Evolutionary conservation across 352 stramenopile genomes (phyloP).

Genomic region (Lagenidium giganteum): DNA sequence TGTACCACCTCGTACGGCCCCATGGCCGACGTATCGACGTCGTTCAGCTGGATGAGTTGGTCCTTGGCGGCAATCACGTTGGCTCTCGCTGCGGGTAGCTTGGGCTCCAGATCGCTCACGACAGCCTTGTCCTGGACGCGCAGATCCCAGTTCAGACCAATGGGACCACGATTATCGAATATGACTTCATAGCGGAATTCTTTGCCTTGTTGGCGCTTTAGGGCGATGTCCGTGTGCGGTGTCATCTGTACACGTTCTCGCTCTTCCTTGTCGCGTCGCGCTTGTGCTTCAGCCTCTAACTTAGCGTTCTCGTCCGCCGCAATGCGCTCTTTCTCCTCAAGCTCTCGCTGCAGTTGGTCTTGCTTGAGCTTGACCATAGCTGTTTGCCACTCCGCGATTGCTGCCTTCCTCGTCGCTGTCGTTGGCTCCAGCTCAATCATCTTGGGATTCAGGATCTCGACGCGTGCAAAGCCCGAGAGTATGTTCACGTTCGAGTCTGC

Average conservation of each 20-base stretch:
- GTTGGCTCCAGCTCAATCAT: conserved; percentile 33
- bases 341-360: conserved; percentile 18
- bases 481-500: conserved; percentile 8
- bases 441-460: conserved; percentile 35
- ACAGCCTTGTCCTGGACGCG: background rate
- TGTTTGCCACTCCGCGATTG: conserved; percentile 19
- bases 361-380: conserved; percentile 14
- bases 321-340: conserved; percentile 20
- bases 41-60: conserved; percentile 9
- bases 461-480: conserved; percentile 35
- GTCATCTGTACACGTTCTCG: conserved; percentile 37
- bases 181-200: conserved; percentile 10
- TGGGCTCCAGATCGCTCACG: conserved; percentile 1
- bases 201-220: background rate
- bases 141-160: conserved; percentile 12
- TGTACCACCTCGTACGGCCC: conserved; percentile 2
- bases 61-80: conserved; percentile 1
- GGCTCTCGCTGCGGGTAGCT: background rate
- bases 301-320: conserved; percentile 20
- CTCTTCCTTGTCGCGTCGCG: conserved; percentile 25
- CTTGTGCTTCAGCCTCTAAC: conserved; percentile 17
- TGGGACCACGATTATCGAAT: background rate
- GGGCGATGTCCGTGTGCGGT: conserved; percentile 10
- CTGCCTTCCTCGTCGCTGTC: conserved; percentile 13
- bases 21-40: conserved; percentile 4